Evolutionary conservation across 2,329 filamentous ascomycete genomes (phyloP).

Genomic region (Claviceps cyperi): DNA sequence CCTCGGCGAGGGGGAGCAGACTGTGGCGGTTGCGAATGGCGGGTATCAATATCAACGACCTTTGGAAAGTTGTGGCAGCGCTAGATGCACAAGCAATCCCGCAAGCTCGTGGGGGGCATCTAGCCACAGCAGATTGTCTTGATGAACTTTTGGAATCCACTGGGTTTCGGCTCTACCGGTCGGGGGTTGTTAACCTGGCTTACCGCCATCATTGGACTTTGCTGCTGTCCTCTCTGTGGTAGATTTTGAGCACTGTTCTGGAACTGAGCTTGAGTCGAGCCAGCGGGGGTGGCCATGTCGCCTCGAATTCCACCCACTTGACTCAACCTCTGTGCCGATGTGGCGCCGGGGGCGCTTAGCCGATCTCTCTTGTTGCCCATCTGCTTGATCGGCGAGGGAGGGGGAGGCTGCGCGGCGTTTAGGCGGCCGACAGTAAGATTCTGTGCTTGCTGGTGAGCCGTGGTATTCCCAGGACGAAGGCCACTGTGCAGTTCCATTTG

Average conservation of each 20-base stretch:
- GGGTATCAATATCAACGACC: conserved; percentile 4
- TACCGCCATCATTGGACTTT: conserved; percentile 41
- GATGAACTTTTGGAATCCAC: conserved; percentile 82
- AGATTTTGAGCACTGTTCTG: conserved; percentile 89
- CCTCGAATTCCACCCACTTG: conserved; percentile 51
- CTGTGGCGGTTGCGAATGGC: not conserved
- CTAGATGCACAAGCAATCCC: conserved; percentile 17
- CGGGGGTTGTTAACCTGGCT: conserved; percentile 36
- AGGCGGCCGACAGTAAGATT: conserved; percentile 71
- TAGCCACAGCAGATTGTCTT: conserved; percentile 84
- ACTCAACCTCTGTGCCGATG: conserved; percentile 63
- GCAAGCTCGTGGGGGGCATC: conserved; percentile 14
- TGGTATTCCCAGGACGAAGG: conserved; percentile 50
- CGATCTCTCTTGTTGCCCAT: conserved; percentile 60
- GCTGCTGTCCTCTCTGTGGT: conserved; percentile 47
- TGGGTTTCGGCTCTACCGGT: conserved; percentile 56
- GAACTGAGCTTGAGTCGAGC: conserved; percentile 90
- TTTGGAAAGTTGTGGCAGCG: conserved; percentile 14
- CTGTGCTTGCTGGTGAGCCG: conserved; percentile 46
- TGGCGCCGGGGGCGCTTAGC: conserved; percentile 63
- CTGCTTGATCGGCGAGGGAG: conserved; percentile 72
- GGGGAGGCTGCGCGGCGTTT: conserved; percentile 85
- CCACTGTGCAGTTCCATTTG: conserved; percentile 71
- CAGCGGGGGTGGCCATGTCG: conserved; percentile 70
- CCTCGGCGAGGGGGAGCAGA: not conserved